Evolutionary conservation across 2,329 filamentous ascomycete genomes (phyloP).

Genomic region (Aspergillus oerlinghausenensis): DNA sequence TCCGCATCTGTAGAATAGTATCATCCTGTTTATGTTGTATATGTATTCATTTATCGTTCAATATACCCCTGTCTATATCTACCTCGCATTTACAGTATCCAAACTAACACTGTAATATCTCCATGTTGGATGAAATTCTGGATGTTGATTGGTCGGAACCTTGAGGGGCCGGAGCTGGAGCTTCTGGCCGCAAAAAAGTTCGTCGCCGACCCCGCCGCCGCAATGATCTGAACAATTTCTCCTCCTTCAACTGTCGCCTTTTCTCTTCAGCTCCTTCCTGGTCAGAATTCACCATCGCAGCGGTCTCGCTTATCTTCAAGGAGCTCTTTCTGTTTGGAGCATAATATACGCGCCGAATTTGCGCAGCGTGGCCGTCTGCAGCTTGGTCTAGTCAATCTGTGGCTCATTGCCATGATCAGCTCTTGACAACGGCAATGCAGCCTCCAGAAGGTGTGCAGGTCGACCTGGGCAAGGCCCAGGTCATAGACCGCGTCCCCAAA

Average conservation of each 20-base stretch:
- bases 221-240: slow-evolving; percentile 15
- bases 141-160: slow-evolving; percentile 14
- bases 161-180: slow-evolving; percentile 11
- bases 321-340: background rate
- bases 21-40: slow-evolving; percentile 1
- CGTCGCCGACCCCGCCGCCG: slow-evolving; percentile 24
- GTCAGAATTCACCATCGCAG: background rate
- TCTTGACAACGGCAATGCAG: slow-evolving; percentile 37
- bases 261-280: background rate
- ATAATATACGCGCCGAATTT: background rate
- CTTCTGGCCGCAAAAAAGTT: slow-evolving; percentile 19
- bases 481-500: slow-evolving; percentile 83
- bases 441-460: slow-evolving; percentile 43
- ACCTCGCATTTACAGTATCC: background rate
- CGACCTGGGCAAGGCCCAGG: slow-evolving; percentile 70
- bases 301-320: background rate
- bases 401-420: slow-evolving; percentile 33
- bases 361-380: slow-evolving; percentile 1
- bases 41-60: background rate
- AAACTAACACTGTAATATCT: background rate
- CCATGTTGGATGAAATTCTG: background rate
- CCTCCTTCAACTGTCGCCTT: slow-evolving; percentile 5
- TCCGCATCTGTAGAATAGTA: slow-evolving; percentile 1
- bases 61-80: slow-evolving; percentile 1
- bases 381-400: slow-evolving; percentile 18